Percentiles rank a stretch among this genome's conserved stretches.
Evolutionary conservation across 2,329 filamentous ascomycete species (phyloP).

Genomic region (Colletotrichum tabaci): DNA sequence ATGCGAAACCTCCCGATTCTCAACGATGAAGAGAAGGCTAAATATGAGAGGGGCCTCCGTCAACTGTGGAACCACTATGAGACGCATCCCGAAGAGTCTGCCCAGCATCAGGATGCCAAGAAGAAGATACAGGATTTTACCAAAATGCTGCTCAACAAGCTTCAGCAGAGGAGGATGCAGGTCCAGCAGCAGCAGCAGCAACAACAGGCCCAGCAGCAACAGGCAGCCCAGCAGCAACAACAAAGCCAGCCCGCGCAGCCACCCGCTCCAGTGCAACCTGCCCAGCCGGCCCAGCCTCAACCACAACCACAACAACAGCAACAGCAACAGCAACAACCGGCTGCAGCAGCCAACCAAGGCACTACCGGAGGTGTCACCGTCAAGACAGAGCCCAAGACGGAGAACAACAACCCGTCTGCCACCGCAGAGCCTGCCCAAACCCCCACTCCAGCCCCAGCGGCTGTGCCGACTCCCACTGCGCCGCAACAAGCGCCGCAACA

Average conservation of each 20-base stretch:
- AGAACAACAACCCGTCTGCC: slow-evolving; percentile 21
- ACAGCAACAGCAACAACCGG: slow-evolving; percentile 35
- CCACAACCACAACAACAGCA: slow-evolving; percentile 36
- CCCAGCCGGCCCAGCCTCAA: slow-evolving; percentile 42
- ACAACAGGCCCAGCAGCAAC: slow-evolving; percentile 42
- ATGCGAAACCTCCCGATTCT: slow-evolving; percentile 67
- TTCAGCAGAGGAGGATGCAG: slow-evolving; percentile 56
- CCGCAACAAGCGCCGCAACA: slow-evolving; percentile 36
- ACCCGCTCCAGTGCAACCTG: slow-evolving; percentile 45
- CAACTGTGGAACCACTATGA: slow-evolving; percentile 69
- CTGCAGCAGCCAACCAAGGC: slow-evolving; percentile 15
- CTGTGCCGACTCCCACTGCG: slow-evolving; percentile 25
- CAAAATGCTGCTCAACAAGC: slow-evolving; percentile 68
- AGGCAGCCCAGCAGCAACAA: slow-evolving; percentile 25
- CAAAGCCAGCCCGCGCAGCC: slow-evolving; percentile 39
- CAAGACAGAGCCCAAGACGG: slow-evolving; percentile 37
- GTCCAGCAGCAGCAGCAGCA: slow-evolving; percentile 53
- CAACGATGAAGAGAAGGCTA: slow-evolving; percentile 68
- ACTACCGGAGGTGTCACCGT: slow-evolving; percentile 27
- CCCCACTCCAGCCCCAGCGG: slow-evolving; percentile 27
- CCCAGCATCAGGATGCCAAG: slow-evolving; percentile 65
- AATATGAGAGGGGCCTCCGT: slow-evolving; percentile 71
- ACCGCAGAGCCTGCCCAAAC: slow-evolving; percentile 36
- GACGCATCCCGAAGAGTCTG: slow-evolving; percentile 62
- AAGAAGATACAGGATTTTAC: slow-evolving; percentile 75